These are phyloP conservation scores for Elongisporangium prolatum DNA, from an alignment of 352 stramenopile species.

Conservation along the genomic window DNA sequence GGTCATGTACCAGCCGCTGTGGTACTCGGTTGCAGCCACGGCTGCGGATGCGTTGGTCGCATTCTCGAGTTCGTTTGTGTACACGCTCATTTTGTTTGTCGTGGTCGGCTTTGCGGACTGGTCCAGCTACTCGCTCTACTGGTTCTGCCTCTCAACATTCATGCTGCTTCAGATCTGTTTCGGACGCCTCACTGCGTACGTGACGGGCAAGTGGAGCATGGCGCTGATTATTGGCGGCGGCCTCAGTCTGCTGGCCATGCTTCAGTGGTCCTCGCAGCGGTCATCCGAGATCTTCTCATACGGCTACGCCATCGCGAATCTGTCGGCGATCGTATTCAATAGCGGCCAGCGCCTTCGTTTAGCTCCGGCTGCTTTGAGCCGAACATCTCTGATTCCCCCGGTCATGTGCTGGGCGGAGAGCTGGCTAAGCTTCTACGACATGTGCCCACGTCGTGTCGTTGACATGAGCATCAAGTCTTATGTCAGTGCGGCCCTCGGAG, in stretches of 20 bases:
- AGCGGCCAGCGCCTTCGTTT: conserved; percentile 1
- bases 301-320: conserved; percentile 9
- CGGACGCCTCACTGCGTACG: conserved; percentile 7
- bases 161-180: conserved; percentile 8
- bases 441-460: conserved; percentile 2
- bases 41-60: conserved; percentile 41
- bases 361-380: background rate
- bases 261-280: conserved; percentile 7
- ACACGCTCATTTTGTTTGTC: conserved; percentile 18
- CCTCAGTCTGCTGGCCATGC: conserved; percentile 8
- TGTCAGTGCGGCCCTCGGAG: background rate
- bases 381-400: background rate
- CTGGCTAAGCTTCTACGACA: conserved; percentile 2
- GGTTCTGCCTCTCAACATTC: conserved; percentile 10
- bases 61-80: conserved; percentile 12
- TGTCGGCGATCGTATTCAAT: conserved; percentile 12
- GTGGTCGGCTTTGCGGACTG: conserved; percentile 16
- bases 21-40: conserved; percentile 50
- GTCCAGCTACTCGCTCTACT: conserved; percentile 6
- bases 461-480: background rate
- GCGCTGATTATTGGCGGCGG: conserved; percentile 4
- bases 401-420: background rate
- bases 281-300: conserved; percentile 7
- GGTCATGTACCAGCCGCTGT: conserved; percentile 56
- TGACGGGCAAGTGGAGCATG: conserved; percentile 6